Evolutionary conservation across 2,329 filamentous ascomycete genomes (phyloP), one percentile per base, ranked within the genome.

Genomic region (Arthrobotrys sinensis): DNA sequence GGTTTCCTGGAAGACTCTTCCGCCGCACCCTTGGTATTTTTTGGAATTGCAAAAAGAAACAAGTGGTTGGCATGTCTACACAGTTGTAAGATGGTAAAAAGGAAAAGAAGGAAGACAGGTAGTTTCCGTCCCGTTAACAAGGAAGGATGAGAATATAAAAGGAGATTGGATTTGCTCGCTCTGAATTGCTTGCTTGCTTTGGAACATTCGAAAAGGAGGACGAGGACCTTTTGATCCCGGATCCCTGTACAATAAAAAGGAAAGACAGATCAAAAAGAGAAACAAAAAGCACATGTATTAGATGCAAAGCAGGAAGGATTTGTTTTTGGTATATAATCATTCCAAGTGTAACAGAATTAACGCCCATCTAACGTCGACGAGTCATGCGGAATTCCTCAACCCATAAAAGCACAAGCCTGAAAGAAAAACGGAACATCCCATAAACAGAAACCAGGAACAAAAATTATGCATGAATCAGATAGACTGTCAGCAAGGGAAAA

Each of bases 301-400:
- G 57, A 76, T 69, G 65, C 48, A 43, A 43, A 60, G 36, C 53
- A 55, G 28, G 50, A 73, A 60, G 43, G 45, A 52, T 71, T 45
- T 77, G 73, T 77, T 77, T 77, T 77, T 77, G 73, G 46, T 70
- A 71, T 69, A 76, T 71, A 71, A 71, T 71, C 67, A 38, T 71
- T 77, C 73, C 73, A 55, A 67, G 32, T 77, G 73, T 77, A 77
- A 77, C 73, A 71, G 73, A 73, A 71, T 66, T 71, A 71, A 71
- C 73, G 73, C 73, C 73, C 66, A 66, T 70, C 73, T 77, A 71
- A 63, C 57, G 73, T 77, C 73, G 66, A 77, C 73, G 73, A 77
- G 73, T 77, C 73, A 77, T 77, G 73, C 73, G 66, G 73, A 71
- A 77, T 77, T 66, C 73, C 66, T 77, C 73, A 71, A 32, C 66